phyloP scores from a whole-genome alignment of 129 eudicot genomes.

The Centaurea solstitialis region DNA sequence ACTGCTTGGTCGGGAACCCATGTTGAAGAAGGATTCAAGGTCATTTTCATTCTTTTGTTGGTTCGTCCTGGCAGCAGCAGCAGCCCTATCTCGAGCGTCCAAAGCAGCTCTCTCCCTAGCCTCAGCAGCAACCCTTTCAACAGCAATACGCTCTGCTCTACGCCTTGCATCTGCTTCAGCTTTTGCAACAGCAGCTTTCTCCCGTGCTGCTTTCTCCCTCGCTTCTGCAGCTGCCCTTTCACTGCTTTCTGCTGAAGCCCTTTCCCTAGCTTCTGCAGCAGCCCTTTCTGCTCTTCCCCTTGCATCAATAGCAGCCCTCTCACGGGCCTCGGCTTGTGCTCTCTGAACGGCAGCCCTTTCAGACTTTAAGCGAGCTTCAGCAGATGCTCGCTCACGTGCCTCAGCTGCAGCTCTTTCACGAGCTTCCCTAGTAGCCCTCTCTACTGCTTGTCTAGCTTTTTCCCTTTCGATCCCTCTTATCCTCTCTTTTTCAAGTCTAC shows the following conservation, averaged over 20 bases:
- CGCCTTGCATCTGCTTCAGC: slow-evolving; percentile 78
- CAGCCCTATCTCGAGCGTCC: slow-evolving; percentile 74
- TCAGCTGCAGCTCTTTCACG: slow-evolving; percentile 79
- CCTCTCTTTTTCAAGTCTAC: slow-evolving; percentile 65
- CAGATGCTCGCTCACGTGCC: slow-evolving; percentile 69
- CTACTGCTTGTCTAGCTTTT: slow-evolving; percentile 80
- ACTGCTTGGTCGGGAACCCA: slow-evolving; percentile 83
- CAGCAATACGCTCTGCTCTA: slow-evolving; percentile 77
- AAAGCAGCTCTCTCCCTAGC: slow-evolving; percentile 86
- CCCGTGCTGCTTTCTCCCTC: slow-evolving; percentile 62
- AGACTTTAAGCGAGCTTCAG: slow-evolving; percentile 75
- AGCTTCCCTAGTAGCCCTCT: slow-evolving; percentile 90
- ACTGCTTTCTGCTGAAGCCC: slow-evolving; percentile 60
- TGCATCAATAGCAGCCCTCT: slow-evolving; percentile 92
- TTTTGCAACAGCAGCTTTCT: slow-evolving; percentile 68
- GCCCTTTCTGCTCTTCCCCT: slow-evolving; percentile 89
- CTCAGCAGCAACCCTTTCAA: slow-evolving; percentile 76
- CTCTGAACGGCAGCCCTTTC: slow-evolving; percentile 91
- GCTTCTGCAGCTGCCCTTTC: slow-evolving; percentile 60
- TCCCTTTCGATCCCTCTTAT: slow-evolving; percentile 63
- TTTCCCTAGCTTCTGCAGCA: slow-evolving; percentile 85
- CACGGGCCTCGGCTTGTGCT: slow-evolving; percentile 98
- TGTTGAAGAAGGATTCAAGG: slow-evolving; percentile 81
- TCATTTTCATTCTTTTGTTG: slow-evolving; percentile 93
- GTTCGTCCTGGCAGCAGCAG: slow-evolving; percentile 65